phyloP scores from a whole-genome alignment of 1,284 basidiomycete species.

The Ceratobasidium sp. region DNA sequence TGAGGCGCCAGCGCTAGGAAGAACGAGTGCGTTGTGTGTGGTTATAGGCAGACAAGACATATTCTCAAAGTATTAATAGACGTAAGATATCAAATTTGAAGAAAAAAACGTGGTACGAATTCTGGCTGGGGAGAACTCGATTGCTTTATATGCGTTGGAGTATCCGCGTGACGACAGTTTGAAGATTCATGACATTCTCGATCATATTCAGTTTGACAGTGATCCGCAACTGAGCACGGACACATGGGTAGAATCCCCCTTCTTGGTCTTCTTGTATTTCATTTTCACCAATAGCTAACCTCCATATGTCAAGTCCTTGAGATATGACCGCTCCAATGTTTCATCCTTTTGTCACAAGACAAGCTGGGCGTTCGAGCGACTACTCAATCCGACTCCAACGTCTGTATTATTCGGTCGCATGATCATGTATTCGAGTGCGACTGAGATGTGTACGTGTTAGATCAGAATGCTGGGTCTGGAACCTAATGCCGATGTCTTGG shows the following conservation, averaged over 20 bases:
- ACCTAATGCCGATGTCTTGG: not conserved
- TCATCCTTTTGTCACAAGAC: not conserved
- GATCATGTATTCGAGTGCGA: not conserved
- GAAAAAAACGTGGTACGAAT: not conserved
- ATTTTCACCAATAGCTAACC: not conserved
- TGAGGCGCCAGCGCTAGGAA: not conserved
- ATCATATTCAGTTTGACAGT: not conserved
- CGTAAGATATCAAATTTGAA: not conserved
- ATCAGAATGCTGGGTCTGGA: not conserved
- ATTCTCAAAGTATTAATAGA: not conserved
- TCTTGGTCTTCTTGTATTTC: not conserved
- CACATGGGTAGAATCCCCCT: not conserved
- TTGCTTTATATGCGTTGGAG: not conserved
- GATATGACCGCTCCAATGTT: not conserved
- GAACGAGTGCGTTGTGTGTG: not conserved
- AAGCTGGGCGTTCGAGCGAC: not conserved
- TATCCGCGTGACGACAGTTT: not conserved
- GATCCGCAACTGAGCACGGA: not conserved
- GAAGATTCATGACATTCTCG: not conserved
- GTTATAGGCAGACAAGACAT: conserved; percentile 3
- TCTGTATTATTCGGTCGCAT: not conserved
- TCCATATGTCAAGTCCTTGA: not conserved
- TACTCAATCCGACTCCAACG: not conserved
- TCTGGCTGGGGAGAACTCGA: not conserved
- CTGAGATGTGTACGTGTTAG: not conserved